These are phyloP conservation scores for Rhodotorula paludigena DNA, from an alignment of 768 basidiomycete genomes.

Conservation along the genomic window DNA sequence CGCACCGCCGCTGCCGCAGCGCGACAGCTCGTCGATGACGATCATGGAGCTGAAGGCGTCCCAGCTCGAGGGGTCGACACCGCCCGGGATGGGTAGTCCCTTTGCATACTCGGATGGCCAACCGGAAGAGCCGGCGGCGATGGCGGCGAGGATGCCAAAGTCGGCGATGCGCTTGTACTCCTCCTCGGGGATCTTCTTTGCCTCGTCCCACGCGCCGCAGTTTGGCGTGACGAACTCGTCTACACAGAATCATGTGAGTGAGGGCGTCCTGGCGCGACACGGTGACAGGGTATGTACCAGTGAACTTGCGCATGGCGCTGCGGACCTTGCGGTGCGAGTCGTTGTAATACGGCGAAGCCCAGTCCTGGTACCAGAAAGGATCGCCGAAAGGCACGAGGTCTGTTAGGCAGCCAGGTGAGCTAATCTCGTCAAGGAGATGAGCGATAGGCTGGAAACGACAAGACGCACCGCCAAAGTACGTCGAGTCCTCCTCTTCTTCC, in stretches of 20 bases:
- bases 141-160: constrained; percentile 29
- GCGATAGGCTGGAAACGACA: background rate
- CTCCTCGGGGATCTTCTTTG: constrained; percentile 22
- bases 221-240: constrained; percentile 29
- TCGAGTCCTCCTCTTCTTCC: constrained; percentile 14
- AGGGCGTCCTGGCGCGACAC: background rate
- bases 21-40: constrained; percentile 19
- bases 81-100: constrained; percentile 26
- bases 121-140: constrained; percentile 15
- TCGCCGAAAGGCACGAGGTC: constrained; percentile 16
- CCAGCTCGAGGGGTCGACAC: constrained; percentile 26
- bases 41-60: constrained; percentile 30
- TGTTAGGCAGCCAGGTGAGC: background rate
- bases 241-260: background rate
- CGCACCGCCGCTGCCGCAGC: constrained; percentile 24
- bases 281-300: constrained; percentile 18
- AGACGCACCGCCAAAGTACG: constrained; percentile 33
- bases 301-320: constrained; percentile 36
- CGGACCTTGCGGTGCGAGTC: constrained; percentile 36
- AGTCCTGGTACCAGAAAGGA: constrained; percentile 32
- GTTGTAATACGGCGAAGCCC: constrained; percentile 38
- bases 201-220: constrained; percentile 30
- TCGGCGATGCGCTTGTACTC: constrained; percentile 30
- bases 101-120: constrained; percentile 22
- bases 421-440: no score